Percentiles rank a stretch among this genome's conserved stretches.
phyloP scores from a whole-genome alignment of 2,329 filamentous ascomycete genomes.

The Colletotrichum shisoi region DNA sequence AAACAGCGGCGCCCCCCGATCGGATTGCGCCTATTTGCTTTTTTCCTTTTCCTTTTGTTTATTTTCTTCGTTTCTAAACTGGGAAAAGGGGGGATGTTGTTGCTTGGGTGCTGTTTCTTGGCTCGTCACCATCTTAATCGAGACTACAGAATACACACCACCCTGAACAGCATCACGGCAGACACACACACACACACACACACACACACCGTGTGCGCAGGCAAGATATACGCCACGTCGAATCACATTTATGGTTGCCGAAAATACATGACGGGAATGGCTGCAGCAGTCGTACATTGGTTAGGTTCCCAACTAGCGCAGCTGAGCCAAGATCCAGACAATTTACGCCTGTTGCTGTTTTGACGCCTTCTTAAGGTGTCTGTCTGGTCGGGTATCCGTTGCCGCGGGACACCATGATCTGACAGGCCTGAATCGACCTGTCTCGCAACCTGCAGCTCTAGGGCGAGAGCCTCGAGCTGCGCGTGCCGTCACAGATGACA shows the following conservation, averaged over 20 bases:
- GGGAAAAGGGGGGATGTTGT: too few relatives aligned
- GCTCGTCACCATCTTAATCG: neutral
- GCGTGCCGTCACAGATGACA: neutral
- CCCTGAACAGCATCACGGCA: neutral
- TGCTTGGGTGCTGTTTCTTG: too few relatives aligned
- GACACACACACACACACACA: too few relatives aligned
- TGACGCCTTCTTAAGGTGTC: neutral
- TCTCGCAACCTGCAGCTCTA: conserved; percentile 2
- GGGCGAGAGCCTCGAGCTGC: neutral
- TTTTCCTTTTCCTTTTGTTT: too few relatives aligned
- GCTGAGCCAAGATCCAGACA: conserved; percentile 1
- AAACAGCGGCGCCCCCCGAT: neutral
- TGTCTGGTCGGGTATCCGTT: conserved; percentile 9
- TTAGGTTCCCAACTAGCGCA: neutral
- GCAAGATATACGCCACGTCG: neutral
- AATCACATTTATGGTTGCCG: neutral
- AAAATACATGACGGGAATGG: conserved; percentile 6
- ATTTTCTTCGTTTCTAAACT: too few relatives aligned
- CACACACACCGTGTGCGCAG: too few relatives aligned
- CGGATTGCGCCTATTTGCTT: neutral
- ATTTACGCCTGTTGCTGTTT: neutral
- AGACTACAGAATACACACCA: neutral
- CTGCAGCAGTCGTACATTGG: conserved; percentile 8
- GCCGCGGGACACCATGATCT: neutral
- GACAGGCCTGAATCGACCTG: neutral